phyloP scores from a whole-genome alignment of 1,139 yeast genomes.

The Hemisphaericaspora subhashii region DNA sequence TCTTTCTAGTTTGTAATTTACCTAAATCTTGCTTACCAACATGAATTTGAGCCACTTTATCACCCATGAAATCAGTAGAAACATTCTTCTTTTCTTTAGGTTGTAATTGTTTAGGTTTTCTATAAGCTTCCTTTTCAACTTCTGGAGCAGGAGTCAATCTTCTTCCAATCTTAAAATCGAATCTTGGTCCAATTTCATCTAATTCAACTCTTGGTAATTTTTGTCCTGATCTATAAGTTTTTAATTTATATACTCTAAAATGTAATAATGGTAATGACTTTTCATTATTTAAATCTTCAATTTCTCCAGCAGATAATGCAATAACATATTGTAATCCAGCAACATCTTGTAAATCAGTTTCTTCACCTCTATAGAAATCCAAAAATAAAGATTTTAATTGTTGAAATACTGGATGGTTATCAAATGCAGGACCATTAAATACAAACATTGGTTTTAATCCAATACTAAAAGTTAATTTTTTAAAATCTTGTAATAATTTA shows the following conservation, averaged over 20 bases:
- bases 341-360: conserved; percentile 82
- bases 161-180: conserved; percentile 91
- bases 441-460: conserved; percentile 95
- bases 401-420: conserved; percentile 79
- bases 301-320: conserved; percentile 74
- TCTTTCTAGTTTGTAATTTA: conserved; percentile 92
- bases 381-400: conserved; percentile 86
- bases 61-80: conserved; percentile 87
- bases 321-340: conserved; percentile 93
- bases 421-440: conserved; percentile 91
- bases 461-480: conserved; percentile 73
- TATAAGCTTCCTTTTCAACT: conserved; percentile 84
- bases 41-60: conserved; percentile 93
- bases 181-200: conserved; percentile 94
- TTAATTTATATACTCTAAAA: conserved; percentile 87
- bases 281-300: conserved; percentile 23
- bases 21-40: conserved; percentile 93
- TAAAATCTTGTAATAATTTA: conserved; percentile 79
- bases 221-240: conserved; percentile 79
- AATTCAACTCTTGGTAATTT: conserved; percentile 91
- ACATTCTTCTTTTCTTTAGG: conserved; percentile 88
- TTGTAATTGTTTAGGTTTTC: conserved; percentile 79
- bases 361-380: conserved; percentile 90
- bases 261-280: conserved; percentile 67
- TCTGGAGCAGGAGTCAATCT: conserved; percentile 83